These are phyloP conservation scores for Suillus paluster DNA, from an alignment of 768 basidiomycete genomes.

Conservation along the genomic window DNA sequence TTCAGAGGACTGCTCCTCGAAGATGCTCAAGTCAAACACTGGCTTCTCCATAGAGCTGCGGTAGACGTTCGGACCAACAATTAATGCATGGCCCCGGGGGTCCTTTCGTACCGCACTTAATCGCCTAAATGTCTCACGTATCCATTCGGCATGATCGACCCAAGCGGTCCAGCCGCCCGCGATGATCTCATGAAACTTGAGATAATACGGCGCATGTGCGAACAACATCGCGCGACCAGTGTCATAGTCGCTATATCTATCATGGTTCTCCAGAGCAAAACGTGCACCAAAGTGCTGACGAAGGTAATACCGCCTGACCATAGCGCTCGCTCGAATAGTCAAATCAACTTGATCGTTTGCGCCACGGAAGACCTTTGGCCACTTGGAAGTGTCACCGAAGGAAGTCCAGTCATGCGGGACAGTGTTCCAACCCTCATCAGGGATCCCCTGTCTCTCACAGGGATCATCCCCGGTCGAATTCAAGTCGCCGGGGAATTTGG, in stretches of 20 bases:
- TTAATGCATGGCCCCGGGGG: neutral
- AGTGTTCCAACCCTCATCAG: neutral
- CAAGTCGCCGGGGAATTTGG: neutral
- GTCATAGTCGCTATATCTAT: neutral
- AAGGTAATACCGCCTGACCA: slow-evolving; percentile 2
- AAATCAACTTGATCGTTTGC: neutral
- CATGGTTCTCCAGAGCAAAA: slow-evolving; percentile 3
- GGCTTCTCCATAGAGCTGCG: neutral
- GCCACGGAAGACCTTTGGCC: neutral
- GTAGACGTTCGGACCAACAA: neutral
- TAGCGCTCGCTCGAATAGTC: neutral
- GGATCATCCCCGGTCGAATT: neutral
- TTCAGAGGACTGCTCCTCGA: neutral
- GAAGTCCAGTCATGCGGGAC: slow-evolving; percentile 5
- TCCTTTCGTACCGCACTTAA: neutral
- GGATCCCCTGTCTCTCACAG: neutral
- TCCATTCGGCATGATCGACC: slow-evolving; percentile 3
- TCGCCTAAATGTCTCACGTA: slow-evolving; percentile 3
- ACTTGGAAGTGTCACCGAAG: slow-evolving; percentile 4
- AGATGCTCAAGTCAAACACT: neutral
- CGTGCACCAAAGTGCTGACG: neutral
- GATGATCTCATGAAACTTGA: neutral
- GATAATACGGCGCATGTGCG: neutral
- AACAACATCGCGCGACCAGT: neutral
- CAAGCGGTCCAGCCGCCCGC: neutral